Evolutionary conservation across 768 basidiomycete species (phyloP), one percentile per base, ranked within the genome.

Genomic region (Sarcodon sp.): DNA sequence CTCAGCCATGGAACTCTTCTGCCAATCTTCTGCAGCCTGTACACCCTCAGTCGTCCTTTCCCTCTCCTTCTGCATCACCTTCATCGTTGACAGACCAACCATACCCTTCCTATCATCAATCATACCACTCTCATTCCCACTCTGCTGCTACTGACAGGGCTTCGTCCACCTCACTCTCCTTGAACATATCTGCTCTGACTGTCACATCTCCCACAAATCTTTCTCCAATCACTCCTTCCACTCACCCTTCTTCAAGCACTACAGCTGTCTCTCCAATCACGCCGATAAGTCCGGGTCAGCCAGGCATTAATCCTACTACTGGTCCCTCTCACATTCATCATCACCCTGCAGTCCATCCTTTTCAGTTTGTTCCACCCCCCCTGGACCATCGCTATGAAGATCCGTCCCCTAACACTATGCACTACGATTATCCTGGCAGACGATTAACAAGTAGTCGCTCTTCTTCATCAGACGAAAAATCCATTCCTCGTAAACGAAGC

Each of bases 131-230:
- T 1, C 54, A 52, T 21, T 55, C 55, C 9, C 49, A 49, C 37
- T 47, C 36, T n/a, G n/a, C 54, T 4, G 48, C 55, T 8, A 46
- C 5, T 44, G 48, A 7, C 50, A 54, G 7, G 47, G 46, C 15
- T 45, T 51, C 55, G 41, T 52, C 67, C n/a, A 63, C 71, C 34
- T 59, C 68, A 1, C 69, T 86, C 39, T 76, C 79, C 32, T 74
- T 87, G 59, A 87, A 85, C 59, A 69, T 87, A 49, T 77, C 77
- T 21, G 70, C 74, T 1, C 72, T 87, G 46, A 68, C 75, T 45
- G 83, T 87, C 47, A 63, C 80, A 37, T 83, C 80, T 16, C 81
- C 82, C 7, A 70, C 77, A 7, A 76, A 76, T 51, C 69, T 79
- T 47, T 83, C 81, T 10, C 80, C 83, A 41, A 74, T 78, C 58